Evolutionary conservation across 306 rosid species (phyloP).

Genomic region (Carpinus fangiana): DNA sequence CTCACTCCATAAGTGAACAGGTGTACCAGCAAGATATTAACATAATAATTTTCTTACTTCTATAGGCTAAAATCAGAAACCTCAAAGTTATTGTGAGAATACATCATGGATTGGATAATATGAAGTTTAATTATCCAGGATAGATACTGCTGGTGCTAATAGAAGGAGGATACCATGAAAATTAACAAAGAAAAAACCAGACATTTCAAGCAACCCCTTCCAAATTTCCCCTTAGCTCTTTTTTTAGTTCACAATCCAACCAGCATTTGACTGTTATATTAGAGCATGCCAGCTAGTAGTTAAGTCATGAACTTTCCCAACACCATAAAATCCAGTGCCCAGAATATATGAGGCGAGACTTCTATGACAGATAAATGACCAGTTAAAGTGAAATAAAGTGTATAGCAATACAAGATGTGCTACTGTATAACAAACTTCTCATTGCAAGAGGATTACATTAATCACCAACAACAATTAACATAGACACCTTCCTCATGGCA

Average conservation of each 20-base stretch:
- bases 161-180: neutral
- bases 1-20: neutral
- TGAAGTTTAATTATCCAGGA: neutral
- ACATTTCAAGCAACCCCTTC: neutral
- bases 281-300: neutral
- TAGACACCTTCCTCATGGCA: neutral
- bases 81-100: neutral
- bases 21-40: neutral
- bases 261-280: neutral
- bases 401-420: neutral
- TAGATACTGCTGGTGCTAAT: neutral
- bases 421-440: neutral
- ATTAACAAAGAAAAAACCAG: neutral
- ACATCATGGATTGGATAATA: neutral
- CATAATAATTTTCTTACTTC: neutral
- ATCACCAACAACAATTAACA: neutral
- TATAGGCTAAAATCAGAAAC: neutral
- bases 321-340: neutral
- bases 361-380: neutral
- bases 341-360: neutral
- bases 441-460: constrained; percentile 2
- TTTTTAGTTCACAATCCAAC: constrained; percentile 1
- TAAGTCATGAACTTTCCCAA: neutral
- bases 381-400: neutral
- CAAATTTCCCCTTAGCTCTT: neutral